These are phyloP conservation scores for Populus hybrid DNA, from an alignment of 441 rosid species.

Conservation along the genomic window DNA sequence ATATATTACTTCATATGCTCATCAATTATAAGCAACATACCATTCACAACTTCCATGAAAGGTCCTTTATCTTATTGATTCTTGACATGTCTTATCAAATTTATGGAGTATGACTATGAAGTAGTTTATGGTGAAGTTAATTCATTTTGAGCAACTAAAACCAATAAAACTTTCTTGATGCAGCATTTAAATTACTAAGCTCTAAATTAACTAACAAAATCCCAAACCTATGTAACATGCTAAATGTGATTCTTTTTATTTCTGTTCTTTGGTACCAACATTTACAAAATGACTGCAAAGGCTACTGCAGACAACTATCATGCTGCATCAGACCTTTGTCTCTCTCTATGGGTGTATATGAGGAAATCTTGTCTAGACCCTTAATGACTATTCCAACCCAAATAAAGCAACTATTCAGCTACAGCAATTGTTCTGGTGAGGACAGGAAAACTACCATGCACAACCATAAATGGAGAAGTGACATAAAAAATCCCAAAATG, in stretches of 20 bases:
- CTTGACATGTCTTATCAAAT: no score
- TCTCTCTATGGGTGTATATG: background rate
- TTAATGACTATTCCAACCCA: background rate
- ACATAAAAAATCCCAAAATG: constrained; percentile 8
- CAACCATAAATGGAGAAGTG: background rate
- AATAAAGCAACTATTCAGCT: no score
- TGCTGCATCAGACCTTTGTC: background rate
- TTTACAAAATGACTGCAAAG: background rate
- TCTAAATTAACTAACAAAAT: constrained; percentile 1
- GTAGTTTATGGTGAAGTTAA: no score
- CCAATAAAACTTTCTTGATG: background rate
- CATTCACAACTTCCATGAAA: no score
- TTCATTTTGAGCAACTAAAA: background rate
- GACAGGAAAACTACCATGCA: background rate
- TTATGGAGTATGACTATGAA: no score
- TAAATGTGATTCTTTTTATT: background rate
- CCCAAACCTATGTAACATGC: background rate
- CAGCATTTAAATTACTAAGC: background rate
- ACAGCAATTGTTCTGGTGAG: background rate
- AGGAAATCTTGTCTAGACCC: background rate
- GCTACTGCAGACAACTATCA: background rate
- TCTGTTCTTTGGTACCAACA: background rate
- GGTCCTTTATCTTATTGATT: no score
- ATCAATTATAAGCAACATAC: no score
- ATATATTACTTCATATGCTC: no score